Evolutionary conservation across 139 green algal genomes (phyloP).

Genomic region (Astrephomene gubernaculifera): DNA sequence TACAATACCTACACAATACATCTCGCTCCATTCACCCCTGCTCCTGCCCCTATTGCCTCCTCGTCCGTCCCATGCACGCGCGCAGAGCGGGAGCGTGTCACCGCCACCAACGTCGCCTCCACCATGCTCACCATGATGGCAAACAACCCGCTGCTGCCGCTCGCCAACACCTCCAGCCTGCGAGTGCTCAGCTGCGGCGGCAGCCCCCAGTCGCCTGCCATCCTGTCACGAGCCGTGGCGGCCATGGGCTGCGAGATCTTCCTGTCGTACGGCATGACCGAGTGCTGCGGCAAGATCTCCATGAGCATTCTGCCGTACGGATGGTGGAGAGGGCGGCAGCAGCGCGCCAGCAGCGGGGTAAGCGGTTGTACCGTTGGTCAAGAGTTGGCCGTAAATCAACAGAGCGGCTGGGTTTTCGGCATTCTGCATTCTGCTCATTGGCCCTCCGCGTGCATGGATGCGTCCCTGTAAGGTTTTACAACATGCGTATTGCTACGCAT

Average conservation of each 20-base stretch:
- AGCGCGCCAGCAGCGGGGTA: neutral
- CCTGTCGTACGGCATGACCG: conserved; percentile 93
- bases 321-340: no score
- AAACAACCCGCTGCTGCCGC: conserved; percentile 75
- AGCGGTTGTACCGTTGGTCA: neutral
- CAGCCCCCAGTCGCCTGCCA: conserved; percentile 75
- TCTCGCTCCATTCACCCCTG: no score
- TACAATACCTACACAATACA: no score
- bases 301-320: conserved; percentile 86
- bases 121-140: conserved; percentile 92
- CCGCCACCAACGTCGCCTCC: conserved; percentile 84
- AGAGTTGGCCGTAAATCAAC: no score
- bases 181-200: conserved; percentile 89
- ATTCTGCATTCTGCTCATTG: no score
- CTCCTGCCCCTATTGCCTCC: neutral
- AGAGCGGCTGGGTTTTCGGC: no score
- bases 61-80: neutral
- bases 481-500: no score
- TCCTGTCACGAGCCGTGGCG: conserved; percentile 69
- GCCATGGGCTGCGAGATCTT: conserved; percentile 90
- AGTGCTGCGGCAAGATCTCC: conserved; percentile 95
- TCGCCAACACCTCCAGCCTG: conserved; percentile 79
- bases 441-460: no score
- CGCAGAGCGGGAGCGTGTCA: conserved; percentile 86
- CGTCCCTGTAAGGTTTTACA: no score